Percentiles rank a stretch among this genome's conserved stretches.
These are phyloP conservation scores for Schizothecium vesticola DNA, from an alignment of 495 filamentous ascomycete genomes.

Conservation along the genomic window DNA sequence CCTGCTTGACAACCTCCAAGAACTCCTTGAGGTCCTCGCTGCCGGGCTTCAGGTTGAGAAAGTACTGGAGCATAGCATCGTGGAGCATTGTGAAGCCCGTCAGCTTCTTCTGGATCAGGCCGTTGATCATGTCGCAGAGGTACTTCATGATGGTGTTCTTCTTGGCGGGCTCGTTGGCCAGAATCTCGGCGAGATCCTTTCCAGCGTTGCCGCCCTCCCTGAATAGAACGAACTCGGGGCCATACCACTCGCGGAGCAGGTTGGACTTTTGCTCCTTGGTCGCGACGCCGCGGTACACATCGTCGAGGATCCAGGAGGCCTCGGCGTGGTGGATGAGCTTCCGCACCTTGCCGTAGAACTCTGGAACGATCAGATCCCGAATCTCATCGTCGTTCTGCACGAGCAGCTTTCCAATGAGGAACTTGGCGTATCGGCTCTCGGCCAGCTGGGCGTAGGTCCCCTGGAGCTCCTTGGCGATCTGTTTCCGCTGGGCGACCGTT, in stretches of 20 bases:
- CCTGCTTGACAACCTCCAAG: conserved; percentile 81
- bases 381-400: conserved; percentile 82
- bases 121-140: conserved; percentile 78
- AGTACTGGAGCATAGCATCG: conserved; percentile 97
- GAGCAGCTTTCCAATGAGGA: conserved; percentile 89
- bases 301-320: conserved; percentile 94
- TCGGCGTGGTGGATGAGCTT: conserved; percentile 93
- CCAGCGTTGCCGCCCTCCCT: conserved; percentile 48
- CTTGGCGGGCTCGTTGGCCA: conserved; percentile 76
- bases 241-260: conserved; percentile 93
- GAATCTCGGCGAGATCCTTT: conserved; percentile 62
- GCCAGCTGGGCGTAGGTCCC: conserved; percentile 79
- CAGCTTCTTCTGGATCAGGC: conserved; percentile 88
- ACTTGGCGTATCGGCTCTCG: conserved; percentile 94
- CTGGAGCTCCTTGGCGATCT: conserved; percentile 82
- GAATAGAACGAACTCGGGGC: conserved; percentile 85
- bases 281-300: conserved; percentile 83
- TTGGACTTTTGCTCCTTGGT: conserved; percentile 72
- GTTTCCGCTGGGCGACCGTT: conserved; percentile 70
- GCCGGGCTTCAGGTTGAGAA: conserved; percentile 67
- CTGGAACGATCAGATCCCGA: conserved; percentile 78
- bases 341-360: conserved; percentile 89
- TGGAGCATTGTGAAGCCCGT: conserved; percentile 95
- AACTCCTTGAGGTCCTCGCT: conserved; percentile 80
- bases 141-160: conserved; percentile 77